A percentile compares a stretch with the other conserved stretches of the same genome.
These are phyloP conservation scores for Tricholoma bakamatsutake DNA, from an alignment of 768 basidiomycete species.

Conservation along the genomic window DNA sequence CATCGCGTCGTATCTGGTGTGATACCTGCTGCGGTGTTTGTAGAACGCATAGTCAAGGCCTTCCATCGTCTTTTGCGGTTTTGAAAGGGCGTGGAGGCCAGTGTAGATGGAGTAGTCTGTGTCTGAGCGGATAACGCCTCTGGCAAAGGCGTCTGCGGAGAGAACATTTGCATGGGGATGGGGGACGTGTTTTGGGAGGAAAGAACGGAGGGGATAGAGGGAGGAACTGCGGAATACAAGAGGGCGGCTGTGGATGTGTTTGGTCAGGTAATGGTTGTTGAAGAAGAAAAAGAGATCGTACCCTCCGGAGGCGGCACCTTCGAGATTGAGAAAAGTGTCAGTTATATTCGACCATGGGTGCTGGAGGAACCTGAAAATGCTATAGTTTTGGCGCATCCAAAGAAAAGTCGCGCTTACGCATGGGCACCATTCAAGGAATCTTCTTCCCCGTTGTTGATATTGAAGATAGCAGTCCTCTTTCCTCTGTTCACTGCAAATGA, in stretches of 20 bases:
- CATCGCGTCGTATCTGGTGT: conserved; percentile 69
- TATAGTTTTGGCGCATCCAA: background rate
- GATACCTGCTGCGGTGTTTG: conserved; percentile 65
- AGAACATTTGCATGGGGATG: conserved; percentile 73
- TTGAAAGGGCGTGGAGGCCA: background rate
- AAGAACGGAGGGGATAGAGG: conserved; percentile 47
- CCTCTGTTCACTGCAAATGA: conserved; percentile 28
- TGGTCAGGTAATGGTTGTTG: background rate
- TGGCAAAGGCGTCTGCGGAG: conserved; percentile 62
- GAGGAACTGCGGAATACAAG: conserved; percentile 71
- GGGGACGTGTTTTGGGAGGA: conserved; percentile 38
- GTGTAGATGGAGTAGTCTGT: conserved; percentile 74
- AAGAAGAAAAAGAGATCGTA: conserved; percentile 22
- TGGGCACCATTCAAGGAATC: conserved; percentile 71
- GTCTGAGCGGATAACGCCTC: conserved; percentile 56
- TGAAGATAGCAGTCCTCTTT: conserved; percentile 63
- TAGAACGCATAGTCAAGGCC: conserved; percentile 82
- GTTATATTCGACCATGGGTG: conserved; percentile 71
- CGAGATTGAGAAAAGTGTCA: conserved; percentile 71
- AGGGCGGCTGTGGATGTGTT: conserved; percentile 48
- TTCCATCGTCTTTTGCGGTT: conserved; percentile 44
- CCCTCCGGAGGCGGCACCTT: conserved; percentile 80
- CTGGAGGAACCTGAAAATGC: conserved; percentile 47
- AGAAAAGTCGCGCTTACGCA: conserved; percentile 29
- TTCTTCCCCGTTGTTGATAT: conserved; percentile 85